phyloP scores from a whole-genome alignment of 164 flowering plant genomes.

The Annona cherimola region DNA sequence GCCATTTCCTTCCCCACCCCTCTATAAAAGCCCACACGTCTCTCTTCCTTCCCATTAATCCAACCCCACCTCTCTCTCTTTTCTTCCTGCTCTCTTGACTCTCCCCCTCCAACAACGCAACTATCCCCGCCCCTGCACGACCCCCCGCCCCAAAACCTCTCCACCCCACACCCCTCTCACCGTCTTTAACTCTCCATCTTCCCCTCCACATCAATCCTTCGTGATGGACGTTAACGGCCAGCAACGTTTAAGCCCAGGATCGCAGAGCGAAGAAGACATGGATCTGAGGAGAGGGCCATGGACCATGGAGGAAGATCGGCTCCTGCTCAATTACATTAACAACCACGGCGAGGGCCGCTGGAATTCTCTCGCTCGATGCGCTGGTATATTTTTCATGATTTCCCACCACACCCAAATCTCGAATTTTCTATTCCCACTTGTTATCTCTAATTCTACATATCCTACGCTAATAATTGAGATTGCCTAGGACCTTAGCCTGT shows the following conservation, averaged over 20 bases:
- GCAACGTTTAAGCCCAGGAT: constrained; percentile 10
- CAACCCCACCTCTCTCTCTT: constrained; percentile 11
- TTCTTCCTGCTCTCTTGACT: constrained; percentile 4
- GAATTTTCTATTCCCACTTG: too few relatives aligned
- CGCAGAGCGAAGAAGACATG: constrained; percentile 27
- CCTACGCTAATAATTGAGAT: too few relatives aligned
- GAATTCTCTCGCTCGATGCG: constrained; percentile 59
- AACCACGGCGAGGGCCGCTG: constrained; percentile 72
- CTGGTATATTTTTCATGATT: constrained; percentile 37
- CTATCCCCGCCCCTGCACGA: too few relatives aligned
- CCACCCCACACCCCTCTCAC: neutral
- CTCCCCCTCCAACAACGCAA: neutral
- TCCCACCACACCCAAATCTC: neutral
- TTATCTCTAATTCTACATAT: too few relatives aligned
- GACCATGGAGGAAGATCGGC: constrained; percentile 66
- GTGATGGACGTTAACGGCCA: constrained; percentile 24
- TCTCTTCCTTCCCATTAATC: constrained; percentile 12
- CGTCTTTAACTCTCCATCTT: constrained; percentile 7
- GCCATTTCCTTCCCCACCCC: neutral
- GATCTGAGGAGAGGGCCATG: constrained; percentile 73
- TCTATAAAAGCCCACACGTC: constrained; percentile 33
- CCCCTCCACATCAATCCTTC: constrained; percentile 9
- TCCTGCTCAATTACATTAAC: constrained; percentile 52
- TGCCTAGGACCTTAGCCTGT: too few relatives aligned
- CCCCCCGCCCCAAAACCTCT: neutral